Evolutionary conservation across 169 alveolate species (phyloP).

Genomic region (Babesia ovata): DNA sequence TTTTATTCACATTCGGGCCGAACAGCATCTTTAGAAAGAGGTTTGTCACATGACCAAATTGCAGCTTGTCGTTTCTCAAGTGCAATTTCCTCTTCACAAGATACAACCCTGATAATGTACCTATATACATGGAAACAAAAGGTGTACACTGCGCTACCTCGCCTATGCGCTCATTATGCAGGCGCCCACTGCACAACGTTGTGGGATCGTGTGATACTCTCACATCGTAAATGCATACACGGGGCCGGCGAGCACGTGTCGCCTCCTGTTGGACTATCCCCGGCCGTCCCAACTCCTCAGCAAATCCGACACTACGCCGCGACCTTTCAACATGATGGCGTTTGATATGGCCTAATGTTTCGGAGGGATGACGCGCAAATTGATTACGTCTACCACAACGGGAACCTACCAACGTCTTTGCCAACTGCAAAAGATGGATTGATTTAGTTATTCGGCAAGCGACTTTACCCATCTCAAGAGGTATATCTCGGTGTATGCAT

Average conservation of each 20-base stretch:
- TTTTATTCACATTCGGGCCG: conserved; percentile 32
- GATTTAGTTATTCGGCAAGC: not conserved
- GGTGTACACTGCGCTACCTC: not conserved
- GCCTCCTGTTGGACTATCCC: too few species aligned
- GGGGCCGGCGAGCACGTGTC: not conserved
- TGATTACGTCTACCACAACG: not conserved
- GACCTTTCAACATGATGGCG: too few species aligned
- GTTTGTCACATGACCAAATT: not conserved
- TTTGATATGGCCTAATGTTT: too few species aligned
- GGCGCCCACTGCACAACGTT: conserved; percentile 1
- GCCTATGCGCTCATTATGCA: not conserved
- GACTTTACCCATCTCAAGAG: not conserved
- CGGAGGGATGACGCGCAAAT: too few species aligned
- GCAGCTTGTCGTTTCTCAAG: not conserved
- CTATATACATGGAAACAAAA: conserved; percentile 17
- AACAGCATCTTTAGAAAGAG: not conserved
- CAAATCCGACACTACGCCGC: too few species aligned
- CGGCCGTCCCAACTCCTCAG: too few species aligned
- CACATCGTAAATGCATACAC: conserved; percentile 5
- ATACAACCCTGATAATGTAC: not conserved
- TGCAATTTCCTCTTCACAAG: not conserved
- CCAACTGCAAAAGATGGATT: not conserved
- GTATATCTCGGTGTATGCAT: not conserved
- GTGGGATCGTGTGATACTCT: conserved; percentile 1
- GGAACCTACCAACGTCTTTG: not conserved